Percentiles rank a stretch among this genome's conserved stretches.
phyloP scores from a whole-genome alignment of 306 rosid genomes.

The Trifolium dubium region DNA sequence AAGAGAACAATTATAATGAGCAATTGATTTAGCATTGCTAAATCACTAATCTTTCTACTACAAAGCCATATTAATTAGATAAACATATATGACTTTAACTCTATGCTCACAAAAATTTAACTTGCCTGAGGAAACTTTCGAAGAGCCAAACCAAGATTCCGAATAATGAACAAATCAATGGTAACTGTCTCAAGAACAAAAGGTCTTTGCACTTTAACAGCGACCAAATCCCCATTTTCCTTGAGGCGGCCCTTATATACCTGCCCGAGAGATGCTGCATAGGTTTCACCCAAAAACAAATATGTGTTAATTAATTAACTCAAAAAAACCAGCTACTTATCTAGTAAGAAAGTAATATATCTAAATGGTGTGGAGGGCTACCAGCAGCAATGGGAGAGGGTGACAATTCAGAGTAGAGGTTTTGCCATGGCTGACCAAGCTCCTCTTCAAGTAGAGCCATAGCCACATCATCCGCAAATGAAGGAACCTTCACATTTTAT shows the following conservation, averaged over 20 bases:
- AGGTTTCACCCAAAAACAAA: slow-evolving; percentile 45
- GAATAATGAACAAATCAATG: slow-evolving; percentile 77
- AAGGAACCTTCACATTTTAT: slow-evolving; percentile 78
- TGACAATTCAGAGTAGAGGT: slow-evolving; percentile 85
- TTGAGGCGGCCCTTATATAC: slow-evolving; percentile 91
- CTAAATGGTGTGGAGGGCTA: slow-evolving; percentile 53
- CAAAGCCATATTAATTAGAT: slow-evolving; percentile 11
- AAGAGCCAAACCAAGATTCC: slow-evolving; percentile 89
- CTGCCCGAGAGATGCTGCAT: slow-evolving; percentile 98
- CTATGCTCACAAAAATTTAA: slow-evolving; percentile 37
- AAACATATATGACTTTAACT: slow-evolving; percentile 32
- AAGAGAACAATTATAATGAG: slow-evolving; percentile 19
- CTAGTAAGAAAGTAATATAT: slow-evolving; percentile 40
- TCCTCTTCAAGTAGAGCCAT: slow-evolving; percentile 97
- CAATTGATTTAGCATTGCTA: slow-evolving; percentile 36
- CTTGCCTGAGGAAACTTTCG: slow-evolving; percentile 92
- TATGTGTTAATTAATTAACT: slow-evolving; percentile 33
- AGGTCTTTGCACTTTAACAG: slow-evolving; percentile 99
- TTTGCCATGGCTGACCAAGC: slow-evolving; percentile 97
- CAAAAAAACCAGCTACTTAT: slow-evolving; percentile 40
- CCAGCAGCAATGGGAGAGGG: slow-evolving; percentile 99
- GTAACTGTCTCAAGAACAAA: slow-evolving; percentile 98
- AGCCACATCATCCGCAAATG: slow-evolving; percentile 96
- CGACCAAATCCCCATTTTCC: slow-evolving; percentile 95
- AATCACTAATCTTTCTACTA: slow-evolving; percentile 29